Evolutionary conservation across 306 rosid genomes (phyloP).

Genomic region (Rosa chinensis): DNA sequence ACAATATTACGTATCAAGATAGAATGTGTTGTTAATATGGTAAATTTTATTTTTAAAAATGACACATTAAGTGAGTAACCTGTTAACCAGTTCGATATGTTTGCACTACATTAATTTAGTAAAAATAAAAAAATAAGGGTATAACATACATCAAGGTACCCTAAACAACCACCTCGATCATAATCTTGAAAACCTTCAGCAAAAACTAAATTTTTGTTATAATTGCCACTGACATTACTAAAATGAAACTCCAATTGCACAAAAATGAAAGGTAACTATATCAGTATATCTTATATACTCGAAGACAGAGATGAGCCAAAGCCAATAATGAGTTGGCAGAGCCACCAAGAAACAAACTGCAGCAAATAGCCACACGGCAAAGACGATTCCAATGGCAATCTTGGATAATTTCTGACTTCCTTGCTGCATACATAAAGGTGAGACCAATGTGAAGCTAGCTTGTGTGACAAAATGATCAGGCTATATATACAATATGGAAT

Average conservation of each 20-base stretch:
- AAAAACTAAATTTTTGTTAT: neutral
- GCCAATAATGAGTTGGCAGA: conserved; percentile 69
- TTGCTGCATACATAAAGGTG: conserved; percentile 39
- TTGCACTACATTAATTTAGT: too few relatives aligned
- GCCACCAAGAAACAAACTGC: conserved; percentile 67
- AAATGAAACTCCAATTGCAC: neutral
- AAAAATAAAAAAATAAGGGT: too few relatives aligned
- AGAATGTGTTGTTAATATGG: too few relatives aligned
- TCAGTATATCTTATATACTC: conserved; percentile 37
- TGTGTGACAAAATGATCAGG: neutral
- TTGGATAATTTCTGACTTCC: conserved; percentile 76
- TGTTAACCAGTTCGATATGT: too few relatives aligned
- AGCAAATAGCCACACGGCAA: conserved; percentile 59
- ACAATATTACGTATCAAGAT: too few relatives aligned
- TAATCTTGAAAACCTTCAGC: too few relatives aligned
- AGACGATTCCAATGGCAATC: conserved; percentile 44
- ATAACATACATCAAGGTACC: too few relatives aligned
- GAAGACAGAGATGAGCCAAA: conserved; percentile 75
- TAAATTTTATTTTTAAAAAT: too few relatives aligned
- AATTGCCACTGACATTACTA: neutral
- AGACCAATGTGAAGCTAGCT: neutral
- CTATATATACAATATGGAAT: too few relatives aligned
- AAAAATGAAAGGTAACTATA: conserved; percentile 4
- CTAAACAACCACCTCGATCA: too few relatives aligned
- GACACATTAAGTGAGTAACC: too few relatives aligned